Conservation (phyloP, 257 asterid genomes). For the Capsicum chinense region DNA sequence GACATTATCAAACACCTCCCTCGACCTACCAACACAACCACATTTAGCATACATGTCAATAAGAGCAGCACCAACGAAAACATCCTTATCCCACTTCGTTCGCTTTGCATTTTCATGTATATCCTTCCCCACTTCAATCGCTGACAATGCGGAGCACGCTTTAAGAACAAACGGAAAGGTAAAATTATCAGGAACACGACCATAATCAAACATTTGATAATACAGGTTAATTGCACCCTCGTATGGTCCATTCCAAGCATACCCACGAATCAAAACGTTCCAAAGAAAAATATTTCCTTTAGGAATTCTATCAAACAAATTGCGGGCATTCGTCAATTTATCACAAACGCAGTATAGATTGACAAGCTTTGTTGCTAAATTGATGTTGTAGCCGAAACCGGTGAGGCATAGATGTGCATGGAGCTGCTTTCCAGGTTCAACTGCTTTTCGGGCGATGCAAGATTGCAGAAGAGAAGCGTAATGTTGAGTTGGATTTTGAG, state of each 20-base stretch:
- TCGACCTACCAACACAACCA: constrained; percentile 49
- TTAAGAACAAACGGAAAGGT: constrained; percentile 64
- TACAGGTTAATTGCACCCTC: constrained; percentile 51
- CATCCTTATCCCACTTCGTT: constrained; percentile 59
- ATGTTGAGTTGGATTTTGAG: constrained; percentile 29
- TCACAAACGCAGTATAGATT: constrained; percentile 51
- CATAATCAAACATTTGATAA: constrained; percentile 49
- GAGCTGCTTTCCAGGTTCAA: constrained; percentile 62
- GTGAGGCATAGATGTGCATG: constrained; percentile 52
- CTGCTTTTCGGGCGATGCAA: constrained; percentile 45
- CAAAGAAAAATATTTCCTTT: constrained; percentile 58
- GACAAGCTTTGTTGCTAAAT: constrained; percentile 61
- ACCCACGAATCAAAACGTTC: constrained; percentile 69
- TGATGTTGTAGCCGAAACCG: constrained; percentile 42
- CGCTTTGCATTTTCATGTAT: constrained; percentile 49
- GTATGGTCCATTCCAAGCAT: constrained; percentile 69
- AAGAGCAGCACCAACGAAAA: constrained; percentile 64
- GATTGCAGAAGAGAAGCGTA: constrained; percentile 53
- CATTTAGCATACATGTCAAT: constrained; percentile 73
- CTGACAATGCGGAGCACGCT: constrained; percentile 62
- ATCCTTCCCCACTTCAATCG: constrained; percentile 47
- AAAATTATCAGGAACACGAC: constrained; percentile 59
- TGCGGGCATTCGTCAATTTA: constrained; percentile 47
- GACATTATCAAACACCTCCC: constrained; percentile 53
- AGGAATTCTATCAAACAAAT: constrained; percentile 63